phyloP scores from a whole-genome alignment of 306 rosid genomes.

The Glycine tomentella region DNA sequence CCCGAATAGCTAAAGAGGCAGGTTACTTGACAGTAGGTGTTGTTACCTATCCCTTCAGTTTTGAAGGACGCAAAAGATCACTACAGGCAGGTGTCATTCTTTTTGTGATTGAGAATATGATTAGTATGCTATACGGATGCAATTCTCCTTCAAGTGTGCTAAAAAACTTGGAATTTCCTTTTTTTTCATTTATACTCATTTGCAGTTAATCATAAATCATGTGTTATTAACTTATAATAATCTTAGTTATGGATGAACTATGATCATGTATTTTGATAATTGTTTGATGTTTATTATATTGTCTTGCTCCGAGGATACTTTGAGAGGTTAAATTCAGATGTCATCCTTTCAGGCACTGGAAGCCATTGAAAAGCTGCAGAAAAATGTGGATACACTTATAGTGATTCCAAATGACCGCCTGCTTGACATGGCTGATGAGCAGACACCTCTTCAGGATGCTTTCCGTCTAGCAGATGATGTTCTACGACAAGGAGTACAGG shows the following conservation, averaged over 20 bases:
- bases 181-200: neutral
- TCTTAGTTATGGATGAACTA: neutral
- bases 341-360: constrained; percentile 75
- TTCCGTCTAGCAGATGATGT: constrained; percentile 96
- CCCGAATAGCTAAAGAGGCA: neutral
- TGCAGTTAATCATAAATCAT: neutral
- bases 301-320: neutral
- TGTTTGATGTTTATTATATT: constrained; percentile 19
- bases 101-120: too few species aligned
- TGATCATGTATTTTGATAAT: neutral
- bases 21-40: too few species aligned
- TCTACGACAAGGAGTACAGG: constrained; percentile 97
- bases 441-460: constrained; percentile 92
- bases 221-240: neutral
- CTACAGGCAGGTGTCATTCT: too few species aligned
- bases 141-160: neutral
- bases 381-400: constrained; percentile 94
- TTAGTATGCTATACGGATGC: neutral
- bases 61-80: constrained; percentile 64
- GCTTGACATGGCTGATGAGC: constrained; percentile 95
- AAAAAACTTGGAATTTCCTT: neutral
- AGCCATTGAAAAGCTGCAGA: constrained; percentile 95
- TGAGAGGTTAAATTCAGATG: constrained; percentile 16
- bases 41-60: too few species aligned
- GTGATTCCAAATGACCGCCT: constrained; percentile 97